Conservation (phyloP, 179 eudicot species). For the Nepenthes alata region DNA sequence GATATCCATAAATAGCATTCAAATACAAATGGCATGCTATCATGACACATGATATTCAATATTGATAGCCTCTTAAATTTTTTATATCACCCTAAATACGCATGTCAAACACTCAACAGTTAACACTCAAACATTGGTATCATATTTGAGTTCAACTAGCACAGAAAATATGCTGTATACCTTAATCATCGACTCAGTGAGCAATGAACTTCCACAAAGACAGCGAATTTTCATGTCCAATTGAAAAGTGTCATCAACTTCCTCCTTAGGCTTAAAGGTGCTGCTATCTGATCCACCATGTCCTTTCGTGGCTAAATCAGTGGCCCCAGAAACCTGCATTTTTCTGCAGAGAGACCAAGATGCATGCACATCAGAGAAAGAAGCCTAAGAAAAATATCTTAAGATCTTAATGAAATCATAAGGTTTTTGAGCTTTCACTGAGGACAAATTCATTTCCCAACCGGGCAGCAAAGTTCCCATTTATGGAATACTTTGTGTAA, state of each 20-base stretch:
- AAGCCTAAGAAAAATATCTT: background rate
- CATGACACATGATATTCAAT: background rate
- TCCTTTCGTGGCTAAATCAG: conserved; percentile 66
- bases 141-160: too few species aligned
- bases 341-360: conserved; percentile 30
- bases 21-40: too few species aligned
- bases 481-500: too few species aligned
- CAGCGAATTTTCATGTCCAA: conserved; percentile 67
- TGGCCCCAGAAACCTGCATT: conserved; percentile 72
- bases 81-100: too few species aligned
- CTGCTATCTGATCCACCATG: conserved; percentile 37
- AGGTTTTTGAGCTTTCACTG: background rate
- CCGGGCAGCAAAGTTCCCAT: too few species aligned
- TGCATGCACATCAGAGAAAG: background rate
- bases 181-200: conserved; percentile 75
- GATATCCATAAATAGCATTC: too few species aligned
- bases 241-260: conserved; percentile 57
- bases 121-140: too few species aligned
- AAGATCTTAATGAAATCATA: background rate
- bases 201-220: conserved; percentile 67
- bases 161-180: conserved; percentile 23
- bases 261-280: conserved; percentile 56
- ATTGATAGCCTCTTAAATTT: background rate
- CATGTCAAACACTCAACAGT: too few species aligned
- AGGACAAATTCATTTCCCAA: background rate